Percentiles rank a stretch among this genome's conserved stretches.
These are phyloP conservation scores for Penicillium carneum DNA, from an alignment of 2,329 filamentous ascomycete genomes.

Conservation along the genomic window DNA sequence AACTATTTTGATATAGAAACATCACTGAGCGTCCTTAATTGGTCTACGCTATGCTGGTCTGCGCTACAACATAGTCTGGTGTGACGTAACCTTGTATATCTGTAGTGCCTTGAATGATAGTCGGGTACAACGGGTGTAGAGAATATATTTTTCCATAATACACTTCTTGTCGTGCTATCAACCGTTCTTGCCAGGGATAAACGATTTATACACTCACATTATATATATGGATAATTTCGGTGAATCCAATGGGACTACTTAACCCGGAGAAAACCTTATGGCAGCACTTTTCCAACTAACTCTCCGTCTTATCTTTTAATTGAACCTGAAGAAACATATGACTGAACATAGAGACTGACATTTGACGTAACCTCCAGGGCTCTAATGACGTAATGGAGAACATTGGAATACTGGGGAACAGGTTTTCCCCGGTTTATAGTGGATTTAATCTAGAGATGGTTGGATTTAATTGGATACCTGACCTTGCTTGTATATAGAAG, in stretches of 20 bases:
- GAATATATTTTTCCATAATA: no score
- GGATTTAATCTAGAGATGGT: background rate
- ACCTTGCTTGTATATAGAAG: background rate
- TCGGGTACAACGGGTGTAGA: no score
- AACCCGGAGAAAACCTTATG: background rate
- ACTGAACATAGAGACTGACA: background rate
- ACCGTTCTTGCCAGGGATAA: no score
- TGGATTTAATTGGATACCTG: background rate
- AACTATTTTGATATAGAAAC: no score
- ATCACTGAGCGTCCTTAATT: no score
- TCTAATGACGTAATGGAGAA: background rate
- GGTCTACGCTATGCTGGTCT: no score
- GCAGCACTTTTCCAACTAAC: background rate
- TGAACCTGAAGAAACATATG: background rate
- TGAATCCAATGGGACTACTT: background rate
- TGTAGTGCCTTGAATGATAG: no score
- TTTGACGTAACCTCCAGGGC: background rate
- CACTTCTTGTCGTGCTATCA: no score
- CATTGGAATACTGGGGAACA: background rate
- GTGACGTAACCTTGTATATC: no score
- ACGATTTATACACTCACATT: no score
- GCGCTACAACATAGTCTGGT: no score
- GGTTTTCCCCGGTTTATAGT: background rate
- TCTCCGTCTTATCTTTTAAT: background rate
- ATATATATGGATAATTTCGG: no score